phyloP scores from a whole-genome alignment of 2,329 filamentous ascomycete species.

The Sporothrix luriei region DNA sequence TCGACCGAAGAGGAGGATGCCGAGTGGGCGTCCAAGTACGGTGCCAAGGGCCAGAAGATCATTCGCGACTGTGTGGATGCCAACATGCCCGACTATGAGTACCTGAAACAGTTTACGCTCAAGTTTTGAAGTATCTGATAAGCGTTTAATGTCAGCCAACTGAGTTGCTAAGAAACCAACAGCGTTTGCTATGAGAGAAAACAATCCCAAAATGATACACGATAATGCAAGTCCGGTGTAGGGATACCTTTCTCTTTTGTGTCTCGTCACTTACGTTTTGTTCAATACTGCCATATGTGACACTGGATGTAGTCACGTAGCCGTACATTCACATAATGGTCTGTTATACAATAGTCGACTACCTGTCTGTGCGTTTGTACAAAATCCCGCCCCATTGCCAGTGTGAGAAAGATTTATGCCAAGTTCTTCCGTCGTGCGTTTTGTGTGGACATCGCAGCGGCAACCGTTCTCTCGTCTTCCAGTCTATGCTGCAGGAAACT shows the following conservation, averaged over 20 bases:
- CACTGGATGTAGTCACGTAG: not conserved
- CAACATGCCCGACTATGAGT: constrained; percentile 76
- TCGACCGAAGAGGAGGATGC: constrained; percentile 64
- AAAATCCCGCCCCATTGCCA: not conserved
- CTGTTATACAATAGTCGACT: constrained; percentile 10
- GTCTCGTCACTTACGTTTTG: not conserved
- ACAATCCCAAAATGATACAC: not conserved
- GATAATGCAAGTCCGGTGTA: not conserved
- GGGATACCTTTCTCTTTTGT: not conserved
- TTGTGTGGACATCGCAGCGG: not conserved
- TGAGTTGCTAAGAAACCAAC: not conserved
- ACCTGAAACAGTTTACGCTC: constrained; percentile 76
- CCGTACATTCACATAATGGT: constrained; percentile 6
- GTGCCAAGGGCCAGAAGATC: constrained; percentile 67
- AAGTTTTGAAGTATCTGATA: constrained; percentile 49
- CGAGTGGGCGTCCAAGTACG: constrained; percentile 75
- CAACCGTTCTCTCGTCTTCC: not conserved
- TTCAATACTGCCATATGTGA: not conserved
- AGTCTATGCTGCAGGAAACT: not conserved
- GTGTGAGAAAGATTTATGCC: not conserved
- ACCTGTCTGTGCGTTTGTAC: not conserved
- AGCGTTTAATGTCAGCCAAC: not conserved
- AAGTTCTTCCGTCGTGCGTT: not conserved
- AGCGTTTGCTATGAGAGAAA: constrained; percentile 1
- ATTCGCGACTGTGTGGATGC: constrained; percentile 72